A percentile compares a stretch with the other conserved stretches of the same genome.
Evolutionary conservation across 2,329 filamentous ascomycete genomes (phyloP).

Genomic region (Ceratocystis cubensis): DNA sequence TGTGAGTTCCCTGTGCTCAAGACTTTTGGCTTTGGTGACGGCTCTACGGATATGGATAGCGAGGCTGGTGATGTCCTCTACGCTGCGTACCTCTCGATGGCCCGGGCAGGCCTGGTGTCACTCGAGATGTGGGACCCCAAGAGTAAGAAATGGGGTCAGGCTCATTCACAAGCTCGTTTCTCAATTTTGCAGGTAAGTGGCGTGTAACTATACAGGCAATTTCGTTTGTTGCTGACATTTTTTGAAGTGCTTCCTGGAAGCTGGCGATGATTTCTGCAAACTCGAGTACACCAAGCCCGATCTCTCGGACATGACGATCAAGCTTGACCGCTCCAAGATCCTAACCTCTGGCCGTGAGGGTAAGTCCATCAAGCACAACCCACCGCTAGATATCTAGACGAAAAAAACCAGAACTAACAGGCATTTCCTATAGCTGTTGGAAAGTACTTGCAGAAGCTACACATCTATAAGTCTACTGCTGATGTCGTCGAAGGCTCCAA

Average conservation of each 20-base stretch:
- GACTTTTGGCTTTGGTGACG: conserved; percentile 85
- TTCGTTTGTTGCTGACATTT: conserved; percentile 7
- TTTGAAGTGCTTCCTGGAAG: conserved; percentile 60
- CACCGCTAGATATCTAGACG: neutral
- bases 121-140: conserved; percentile 94
- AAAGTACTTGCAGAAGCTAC: conserved; percentile 77
- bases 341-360: conserved; percentile 63
- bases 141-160: conserved; percentile 80
- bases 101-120: conserved; percentile 74
- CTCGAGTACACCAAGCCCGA: conserved; percentile 62
- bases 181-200: conserved; percentile 55
- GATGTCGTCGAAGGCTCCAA: conserved; percentile 65
- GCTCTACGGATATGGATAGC: conserved; percentile 55
- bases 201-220: neutral
- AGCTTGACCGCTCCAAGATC: conserved; percentile 76
- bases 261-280: conserved; percentile 75
- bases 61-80: conserved; percentile 81
- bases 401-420: conserved; percentile 23
- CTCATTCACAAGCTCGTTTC: conserved; percentile 84
- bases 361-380: conserved; percentile 25
- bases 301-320: conserved; percentile 69
- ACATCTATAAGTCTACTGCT: conserved; percentile 84
- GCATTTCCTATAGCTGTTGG: conserved; percentile 49
- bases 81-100: conserved; percentile 83
- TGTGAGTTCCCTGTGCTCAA: conserved; percentile 81